These are phyloP conservation scores for Phyllachora maydis DNA, from an alignment of 2,329 filamentous ascomycete species.

Conservation along the genomic window DNA sequence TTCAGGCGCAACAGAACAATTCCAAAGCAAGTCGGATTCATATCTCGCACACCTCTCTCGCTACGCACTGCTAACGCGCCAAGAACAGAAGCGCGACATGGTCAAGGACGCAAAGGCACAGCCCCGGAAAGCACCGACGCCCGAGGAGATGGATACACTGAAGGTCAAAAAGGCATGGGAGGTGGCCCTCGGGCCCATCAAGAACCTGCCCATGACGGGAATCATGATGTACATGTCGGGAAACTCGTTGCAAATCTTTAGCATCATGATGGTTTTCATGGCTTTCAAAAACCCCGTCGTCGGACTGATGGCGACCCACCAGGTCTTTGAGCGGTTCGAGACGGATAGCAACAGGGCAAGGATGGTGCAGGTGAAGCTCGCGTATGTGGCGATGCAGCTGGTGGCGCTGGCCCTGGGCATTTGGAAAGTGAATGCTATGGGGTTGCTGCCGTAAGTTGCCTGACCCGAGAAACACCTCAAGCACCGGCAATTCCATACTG, in stretches of 20 bases:
- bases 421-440: constrained; percentile 97
- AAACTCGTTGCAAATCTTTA: constrained; percentile 95
- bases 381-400: constrained; percentile 76
- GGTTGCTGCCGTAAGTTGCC: constrained; percentile 59
- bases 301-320: constrained; percentile 63
- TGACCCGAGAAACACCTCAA: neutral
- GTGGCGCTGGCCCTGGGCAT: constrained; percentile 67
- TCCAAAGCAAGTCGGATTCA: constrained; percentile 28
- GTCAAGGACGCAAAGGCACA: constrained; percentile 24
- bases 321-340: constrained; percentile 81
- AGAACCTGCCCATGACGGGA: constrained; percentile 90
- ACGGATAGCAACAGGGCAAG: constrained; percentile 54
- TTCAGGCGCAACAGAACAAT: constrained; percentile 33
- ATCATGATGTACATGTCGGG: constrained; percentile 99
- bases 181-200: constrained; percentile 78
- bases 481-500: too few relatives aligned
- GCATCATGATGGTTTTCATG: constrained; percentile 99
- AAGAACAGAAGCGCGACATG: constrained; percentile 27
- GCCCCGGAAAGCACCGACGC: constrained; percentile 44
- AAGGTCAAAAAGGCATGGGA: constrained; percentile 99
- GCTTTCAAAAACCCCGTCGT: constrained; percentile 91
- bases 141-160: constrained; percentile 80
- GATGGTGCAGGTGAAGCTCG: constrained; percentile 65
- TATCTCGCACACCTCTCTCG: constrained; percentile 1
- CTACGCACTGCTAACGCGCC: too few relatives aligned